phyloP scores from a whole-genome alignment of 495 filamentous ascomycete genomes.

The Immersiella caudata region DNA sequence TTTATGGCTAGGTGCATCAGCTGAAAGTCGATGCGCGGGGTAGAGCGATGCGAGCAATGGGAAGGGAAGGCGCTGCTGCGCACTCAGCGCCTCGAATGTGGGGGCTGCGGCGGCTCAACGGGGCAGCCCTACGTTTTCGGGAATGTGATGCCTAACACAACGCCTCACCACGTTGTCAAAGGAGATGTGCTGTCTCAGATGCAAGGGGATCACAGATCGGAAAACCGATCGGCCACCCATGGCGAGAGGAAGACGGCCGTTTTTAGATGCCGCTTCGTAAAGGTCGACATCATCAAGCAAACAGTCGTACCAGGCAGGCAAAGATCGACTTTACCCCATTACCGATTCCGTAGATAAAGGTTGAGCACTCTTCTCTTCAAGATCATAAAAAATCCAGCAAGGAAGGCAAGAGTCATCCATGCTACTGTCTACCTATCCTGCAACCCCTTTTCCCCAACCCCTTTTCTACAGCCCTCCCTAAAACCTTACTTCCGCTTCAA shows the following conservation, averaged over 20 bases:
- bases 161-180: neutral
- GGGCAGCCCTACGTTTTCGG: neutral
- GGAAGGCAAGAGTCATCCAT: neutral
- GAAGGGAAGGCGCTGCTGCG: too few relatives aligned
- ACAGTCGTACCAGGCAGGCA: neutral
- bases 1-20: neutral
- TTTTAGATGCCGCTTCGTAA: neutral
- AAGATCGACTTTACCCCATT: neutral
- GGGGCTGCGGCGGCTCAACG: neutral
- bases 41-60: neutral
- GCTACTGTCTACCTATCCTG: neutral
- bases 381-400: neutral
- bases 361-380: neutral
- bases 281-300: neutral
- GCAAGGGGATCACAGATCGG: conserved; percentile 2
- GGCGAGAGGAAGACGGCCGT: neutral
- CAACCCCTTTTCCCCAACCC: neutral
- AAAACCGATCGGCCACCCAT: neutral
- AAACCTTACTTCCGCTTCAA: conserved; percentile 52
- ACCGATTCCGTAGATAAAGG: neutral
- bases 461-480: neutral
- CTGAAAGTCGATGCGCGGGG: conserved; percentile 1
- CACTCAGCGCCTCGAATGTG: neutral
- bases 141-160: neutral
- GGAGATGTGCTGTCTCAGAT: conserved; percentile 1